These are phyloP conservation scores for Fraxinus angustifolia DNA, from an alignment of 305 asterid genomes.

Conservation along the genomic window DNA sequence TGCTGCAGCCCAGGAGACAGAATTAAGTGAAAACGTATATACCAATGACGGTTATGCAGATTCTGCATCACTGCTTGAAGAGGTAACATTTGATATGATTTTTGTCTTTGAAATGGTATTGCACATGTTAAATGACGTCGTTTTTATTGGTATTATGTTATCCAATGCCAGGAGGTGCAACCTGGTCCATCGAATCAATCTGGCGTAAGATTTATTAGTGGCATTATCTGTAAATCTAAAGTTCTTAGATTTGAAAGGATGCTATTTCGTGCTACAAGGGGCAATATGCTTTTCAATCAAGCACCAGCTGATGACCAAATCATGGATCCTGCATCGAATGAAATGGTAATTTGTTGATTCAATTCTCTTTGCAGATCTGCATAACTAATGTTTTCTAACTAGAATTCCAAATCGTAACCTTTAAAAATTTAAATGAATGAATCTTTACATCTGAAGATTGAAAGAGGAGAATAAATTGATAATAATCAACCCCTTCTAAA, in stretches of 20 bases:
- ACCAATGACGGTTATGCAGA: slow-evolving; percentile 50
- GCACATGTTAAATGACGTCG: not conserved
- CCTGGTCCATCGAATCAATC: slow-evolving; percentile 73
- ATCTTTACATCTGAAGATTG: not conserved
- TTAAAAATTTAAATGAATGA: not conserved
- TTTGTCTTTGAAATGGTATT: slow-evolving; percentile 2
- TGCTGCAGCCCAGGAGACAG: slow-evolving; percentile 60
- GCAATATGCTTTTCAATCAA: slow-evolving; percentile 97
- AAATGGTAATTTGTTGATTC: slow-evolving; percentile 56
- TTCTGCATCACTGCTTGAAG: slow-evolving; percentile 69
- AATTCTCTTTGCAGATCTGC: slow-evolving; percentile 18
- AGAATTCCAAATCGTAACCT: slow-evolving; percentile 7
- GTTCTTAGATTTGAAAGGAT: slow-evolving; percentile 84
- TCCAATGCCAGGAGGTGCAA: slow-evolving; percentile 69
- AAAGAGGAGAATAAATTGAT: not conserved
- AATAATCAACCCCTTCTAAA: not conserved
- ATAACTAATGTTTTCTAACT: slow-evolving; percentile 5
- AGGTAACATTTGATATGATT: slow-evolving; percentile 43
- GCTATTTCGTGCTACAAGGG: slow-evolving; percentile 96
- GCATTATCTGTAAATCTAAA: slow-evolving; percentile 80
- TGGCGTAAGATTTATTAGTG: slow-evolving; percentile 90
- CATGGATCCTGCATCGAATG: slow-evolving; percentile 77
- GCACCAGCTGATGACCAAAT: slow-evolving; percentile 73
- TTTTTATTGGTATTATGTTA: slow-evolving; percentile 31
- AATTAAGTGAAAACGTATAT: slow-evolving; percentile 69